phyloP scores from a whole-genome alignment of 371 early-diverging fungal genomes.

The Gilbertella persicaria region DNA sequence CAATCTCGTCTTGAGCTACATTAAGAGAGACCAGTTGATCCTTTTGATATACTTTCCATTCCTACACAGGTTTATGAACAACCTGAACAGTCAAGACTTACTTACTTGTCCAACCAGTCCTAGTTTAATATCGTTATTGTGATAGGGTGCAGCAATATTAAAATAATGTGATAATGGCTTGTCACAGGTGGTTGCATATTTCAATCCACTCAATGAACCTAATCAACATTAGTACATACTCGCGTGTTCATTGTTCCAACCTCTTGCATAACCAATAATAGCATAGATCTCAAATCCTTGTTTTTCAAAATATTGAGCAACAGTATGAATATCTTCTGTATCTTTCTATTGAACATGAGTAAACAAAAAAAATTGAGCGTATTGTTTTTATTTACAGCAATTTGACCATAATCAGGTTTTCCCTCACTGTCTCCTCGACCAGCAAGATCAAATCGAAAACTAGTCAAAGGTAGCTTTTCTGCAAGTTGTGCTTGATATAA shows the following conservation, averaged over 20 bases:
- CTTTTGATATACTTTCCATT: slow-evolving; percentile 25
- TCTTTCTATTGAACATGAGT: slow-evolving; percentile 32
- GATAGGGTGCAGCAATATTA: slow-evolving; percentile 50
- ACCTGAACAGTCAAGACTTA: too few species aligned
- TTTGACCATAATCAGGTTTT: slow-evolving; percentile 40
- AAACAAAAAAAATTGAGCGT: slow-evolving; percentile 2
- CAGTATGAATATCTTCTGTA: slow-evolving; percentile 44
- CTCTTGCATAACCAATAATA: slow-evolving; percentile 50
- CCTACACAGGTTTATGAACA: too few species aligned
- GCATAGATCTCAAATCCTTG: slow-evolving; percentile 53
- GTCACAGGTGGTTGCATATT: slow-evolving; percentile 49
- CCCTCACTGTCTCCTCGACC: slow-evolving; percentile 56
- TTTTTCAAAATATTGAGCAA: slow-evolving; percentile 45
- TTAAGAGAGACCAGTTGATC: slow-evolving; percentile 12
- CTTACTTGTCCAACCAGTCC: too few species aligned
- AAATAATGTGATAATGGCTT: slow-evolving; percentile 38
- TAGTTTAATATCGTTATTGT: slow-evolving; percentile 30
- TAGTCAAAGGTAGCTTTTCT: slow-evolving; percentile 42
- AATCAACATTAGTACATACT: not conserved
- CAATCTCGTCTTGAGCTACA: slow-evolving; percentile 23
- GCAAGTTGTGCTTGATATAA: slow-evolving; percentile 52
- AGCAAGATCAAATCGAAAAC: slow-evolving; percentile 55
- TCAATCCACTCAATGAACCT: slow-evolving; percentile 53
- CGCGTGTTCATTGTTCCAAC: slow-evolving; percentile 13
- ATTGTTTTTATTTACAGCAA: slow-evolving; percentile 20